Percentiles rank a stretch among this genome's conserved stretches.
These are phyloP conservation scores for Trichophyton simii DNA, from an alignment of 2,329 filamentous ascomycete genomes.

Conservation along the genomic window DNA sequence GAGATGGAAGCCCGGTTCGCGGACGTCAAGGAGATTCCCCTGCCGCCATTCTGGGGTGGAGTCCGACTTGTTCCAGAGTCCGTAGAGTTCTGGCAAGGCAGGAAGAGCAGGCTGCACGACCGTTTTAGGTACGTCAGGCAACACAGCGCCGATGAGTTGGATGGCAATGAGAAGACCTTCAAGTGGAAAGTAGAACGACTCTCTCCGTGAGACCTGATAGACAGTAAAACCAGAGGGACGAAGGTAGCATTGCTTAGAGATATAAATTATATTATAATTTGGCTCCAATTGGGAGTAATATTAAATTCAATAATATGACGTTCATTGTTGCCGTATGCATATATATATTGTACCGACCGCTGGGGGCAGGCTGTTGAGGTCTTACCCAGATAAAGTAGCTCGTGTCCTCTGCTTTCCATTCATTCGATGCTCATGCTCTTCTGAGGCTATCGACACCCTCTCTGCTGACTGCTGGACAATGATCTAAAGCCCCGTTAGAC, in stretches of 20 bases:
- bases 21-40: constrained; percentile 65
- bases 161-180: constrained; percentile 37
- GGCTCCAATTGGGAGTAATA: no score
- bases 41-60: constrained; percentile 92
- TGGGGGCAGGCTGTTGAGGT: no score
- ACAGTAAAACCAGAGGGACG: background rate
- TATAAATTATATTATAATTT: background rate
- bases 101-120: constrained; percentile 82
- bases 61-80: constrained; percentile 71
- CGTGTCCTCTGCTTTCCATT: no score
- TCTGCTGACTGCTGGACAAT: no score
- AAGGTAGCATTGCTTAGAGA: background rate
- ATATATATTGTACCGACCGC: no score
- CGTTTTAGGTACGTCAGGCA: constrained; percentile 71
- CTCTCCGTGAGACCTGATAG: constrained; percentile 22
- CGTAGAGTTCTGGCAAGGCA: constrained; percentile 93
- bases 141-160: constrained; percentile 38
- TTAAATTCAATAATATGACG: no score
- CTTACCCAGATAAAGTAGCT: no score
- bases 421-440: no score
- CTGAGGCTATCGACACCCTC: no score
- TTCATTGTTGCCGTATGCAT: no score
- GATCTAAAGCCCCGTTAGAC: no score
- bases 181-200: constrained; percentile 30
- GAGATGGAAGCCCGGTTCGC: constrained; percentile 67